A percentile compares a stretch with the other conserved stretches of the same genome.
These are phyloP conservation scores for Trifolium fragiferum DNA, from an alignment of 306 rosid species.

Conservation along the genomic window DNA sequence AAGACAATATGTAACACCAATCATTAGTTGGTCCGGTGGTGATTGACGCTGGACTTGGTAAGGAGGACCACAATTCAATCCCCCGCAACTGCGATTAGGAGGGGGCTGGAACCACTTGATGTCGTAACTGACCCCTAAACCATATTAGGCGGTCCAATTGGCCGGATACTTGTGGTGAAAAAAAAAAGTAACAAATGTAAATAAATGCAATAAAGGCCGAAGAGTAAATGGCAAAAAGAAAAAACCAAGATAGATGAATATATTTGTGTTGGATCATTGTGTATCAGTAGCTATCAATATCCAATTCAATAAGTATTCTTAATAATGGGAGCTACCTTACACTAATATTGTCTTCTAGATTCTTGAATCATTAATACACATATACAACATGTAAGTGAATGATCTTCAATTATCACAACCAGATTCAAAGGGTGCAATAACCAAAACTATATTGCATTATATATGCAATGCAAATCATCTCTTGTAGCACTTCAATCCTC, in stretches of 20 bases:
- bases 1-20: not conserved
- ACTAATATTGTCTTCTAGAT: not conserved
- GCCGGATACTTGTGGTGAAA: too few species aligned
- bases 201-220: not conserved
- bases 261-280: slow-evolving; percentile 1
- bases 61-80: too few species aligned
- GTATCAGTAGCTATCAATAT: not conserved
- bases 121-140: too few species aligned
- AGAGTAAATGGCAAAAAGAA: not conserved
- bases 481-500: slow-evolving; percentile 49
- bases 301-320: not conserved
- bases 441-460: slow-evolving; percentile 13
- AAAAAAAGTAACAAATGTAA: too few species aligned
- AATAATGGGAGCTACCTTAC: not conserved
- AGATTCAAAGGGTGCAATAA: not conserved
- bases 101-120: too few species aligned
- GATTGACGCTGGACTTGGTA: too few species aligned
- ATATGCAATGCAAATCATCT: slow-evolving; percentile 17
- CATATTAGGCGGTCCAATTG: too few species aligned
- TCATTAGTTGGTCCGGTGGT: too few species aligned
- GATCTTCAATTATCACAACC: too few species aligned
- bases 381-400: not conserved
- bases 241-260: slow-evolving; percentile 1
- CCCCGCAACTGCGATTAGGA: too few species aligned
- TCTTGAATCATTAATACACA: slow-evolving; percentile 7